These are phyloP conservation scores for Begonia masoniana DNA, from an alignment of 306 rosid genomes.

Conservation along the genomic window DNA sequence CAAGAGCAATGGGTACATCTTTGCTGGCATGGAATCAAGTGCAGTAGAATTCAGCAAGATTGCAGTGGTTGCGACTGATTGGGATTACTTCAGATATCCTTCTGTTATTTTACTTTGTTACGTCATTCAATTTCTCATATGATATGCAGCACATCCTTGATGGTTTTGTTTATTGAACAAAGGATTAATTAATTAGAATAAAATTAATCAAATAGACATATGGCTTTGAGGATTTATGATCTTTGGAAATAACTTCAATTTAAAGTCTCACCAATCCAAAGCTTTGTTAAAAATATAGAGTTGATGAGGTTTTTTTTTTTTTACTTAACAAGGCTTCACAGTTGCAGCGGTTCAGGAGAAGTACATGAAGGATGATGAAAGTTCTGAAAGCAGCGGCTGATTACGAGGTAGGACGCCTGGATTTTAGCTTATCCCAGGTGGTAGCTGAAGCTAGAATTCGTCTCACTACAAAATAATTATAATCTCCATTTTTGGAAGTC, in stretches of 20 bases:
- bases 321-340: conserved; percentile 55
- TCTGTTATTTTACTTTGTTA: neutral
- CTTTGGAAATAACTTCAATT: too few species aligned
- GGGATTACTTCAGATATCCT: conserved; percentile 99
- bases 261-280: too few species aligned
- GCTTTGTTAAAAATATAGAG: neutral
- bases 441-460: too few species aligned
- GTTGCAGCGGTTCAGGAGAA: conserved; percentile 97
- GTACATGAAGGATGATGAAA: conserved; percentile 75
- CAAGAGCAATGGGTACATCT: conserved; percentile 83
- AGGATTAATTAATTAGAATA: too few species aligned
- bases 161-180: too few species aligned
- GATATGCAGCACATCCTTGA: neutral
- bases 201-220: too few species aligned
- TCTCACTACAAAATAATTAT: too few species aligned
- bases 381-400: conserved; percentile 19
- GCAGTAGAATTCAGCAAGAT: conserved; percentile 93
- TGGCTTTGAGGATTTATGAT: too few species aligned
- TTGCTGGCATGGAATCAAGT: conserved; percentile 72
- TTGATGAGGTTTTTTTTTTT: conserved; percentile 2
- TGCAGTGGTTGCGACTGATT: conserved; percentile 69
- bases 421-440: too few species aligned
- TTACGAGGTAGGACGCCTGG: too few species aligned
- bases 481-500: too few species aligned
- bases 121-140: neutral